Percentiles rank a stretch among this genome's conserved stretches.
phyloP scores from a whole-genome alignment of 371 early-diverging fungal species.

The Umbelopsis sp. region DNA sequence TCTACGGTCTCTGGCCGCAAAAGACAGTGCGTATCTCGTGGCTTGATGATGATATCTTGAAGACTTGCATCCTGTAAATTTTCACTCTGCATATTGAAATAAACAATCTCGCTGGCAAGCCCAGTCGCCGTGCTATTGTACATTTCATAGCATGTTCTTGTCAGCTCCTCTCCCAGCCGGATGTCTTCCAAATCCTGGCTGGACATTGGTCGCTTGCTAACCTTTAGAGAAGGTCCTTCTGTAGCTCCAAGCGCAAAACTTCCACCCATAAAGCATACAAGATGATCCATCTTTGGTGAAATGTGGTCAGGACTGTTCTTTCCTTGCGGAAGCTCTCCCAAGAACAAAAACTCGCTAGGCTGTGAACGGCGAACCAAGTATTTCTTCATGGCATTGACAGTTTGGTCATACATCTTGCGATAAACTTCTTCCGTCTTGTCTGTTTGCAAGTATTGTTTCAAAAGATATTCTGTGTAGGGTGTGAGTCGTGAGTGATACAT shows the following conservation, averaged over 20 bases:
- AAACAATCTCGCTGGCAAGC: slow-evolving; percentile 84
- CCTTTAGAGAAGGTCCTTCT: slow-evolving; percentile 48
- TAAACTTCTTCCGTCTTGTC: slow-evolving; percentile 65
- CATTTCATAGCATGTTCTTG: slow-evolving; percentile 81
- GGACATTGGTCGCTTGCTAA: slow-evolving; percentile 25
- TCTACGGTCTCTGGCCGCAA: slow-evolving; percentile 92
- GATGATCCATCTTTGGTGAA: slow-evolving; percentile 87
- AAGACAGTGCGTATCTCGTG: slow-evolving; percentile 68
- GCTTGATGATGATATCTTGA: slow-evolving; percentile 67
- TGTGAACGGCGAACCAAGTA: slow-evolving; percentile 67
- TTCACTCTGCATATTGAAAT: slow-evolving; percentile 39
- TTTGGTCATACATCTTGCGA: slow-evolving; percentile 70
- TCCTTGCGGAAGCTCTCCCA: slow-evolving; percentile 67
- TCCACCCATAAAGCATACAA: slow-evolving; percentile 92
- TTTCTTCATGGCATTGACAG: slow-evolving; percentile 73
- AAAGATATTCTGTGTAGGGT: slow-evolving; percentile 74
- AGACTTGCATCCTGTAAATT: slow-evolving; percentile 24
- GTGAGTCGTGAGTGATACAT: slow-evolving; percentile 1
- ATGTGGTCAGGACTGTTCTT: slow-evolving; percentile 31
- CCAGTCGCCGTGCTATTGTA: slow-evolving; percentile 79
- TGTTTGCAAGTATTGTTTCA: slow-evolving; percentile 86
- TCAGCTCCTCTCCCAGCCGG: slow-evolving; percentile 74
- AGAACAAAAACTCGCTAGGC: slow-evolving; percentile 65
- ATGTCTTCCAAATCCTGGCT: slow-evolving; percentile 58
- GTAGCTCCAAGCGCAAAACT: slow-evolving; percentile 81